Evolutionary conservation across 1,284 basidiomycete species (phyloP).

Genomic region (Ustilago esculenta): DNA sequence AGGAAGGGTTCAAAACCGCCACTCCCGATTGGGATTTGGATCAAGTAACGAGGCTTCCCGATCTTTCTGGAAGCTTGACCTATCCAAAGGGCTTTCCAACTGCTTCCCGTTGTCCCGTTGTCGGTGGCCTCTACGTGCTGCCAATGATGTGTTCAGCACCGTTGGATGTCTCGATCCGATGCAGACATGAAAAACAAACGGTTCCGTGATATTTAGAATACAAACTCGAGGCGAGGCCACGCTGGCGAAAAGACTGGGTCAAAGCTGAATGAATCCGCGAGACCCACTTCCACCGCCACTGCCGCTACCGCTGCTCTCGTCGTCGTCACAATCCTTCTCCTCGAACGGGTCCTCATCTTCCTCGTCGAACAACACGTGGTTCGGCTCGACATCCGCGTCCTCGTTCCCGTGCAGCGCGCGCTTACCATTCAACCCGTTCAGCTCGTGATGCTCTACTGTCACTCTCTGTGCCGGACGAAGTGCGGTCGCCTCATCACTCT

Average conservation of each 20-base stretch:
- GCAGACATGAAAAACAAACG: too few species aligned
- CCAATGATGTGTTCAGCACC: too few species aligned
- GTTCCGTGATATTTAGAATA: neutral
- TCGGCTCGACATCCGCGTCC: slow-evolving; percentile 15
- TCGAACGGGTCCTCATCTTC: slow-evolving; percentile 54
- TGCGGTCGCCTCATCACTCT: neutral
- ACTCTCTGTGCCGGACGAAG: neutral
- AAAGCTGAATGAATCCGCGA: slow-evolving; percentile 21
- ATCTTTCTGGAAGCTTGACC: too few species aligned
- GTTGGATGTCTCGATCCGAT: too few species aligned
- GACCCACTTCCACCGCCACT: slow-evolving; percentile 10
- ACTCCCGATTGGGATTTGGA: too few species aligned
- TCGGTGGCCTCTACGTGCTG: too few species aligned
- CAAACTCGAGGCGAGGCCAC: neutral
- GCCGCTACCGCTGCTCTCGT: slow-evolving; percentile 21
- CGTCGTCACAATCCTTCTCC: slow-evolving; percentile 32
- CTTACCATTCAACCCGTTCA: slow-evolving; percentile 20
- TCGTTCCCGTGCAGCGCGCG: neutral
- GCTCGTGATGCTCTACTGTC: slow-evolving; percentile 24
- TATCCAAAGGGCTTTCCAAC: too few species aligned
- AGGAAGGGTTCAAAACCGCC: too few species aligned
- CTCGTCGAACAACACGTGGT: slow-evolving; percentile 52
- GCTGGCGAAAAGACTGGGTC: neutral
- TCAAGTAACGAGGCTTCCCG: too few species aligned
- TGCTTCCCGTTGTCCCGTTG: too few species aligned